These are phyloP conservation scores for Tuctoria greenei DNA, from an alignment of 176 grass and related monocot genomes.

Conservation along the genomic window DNA sequence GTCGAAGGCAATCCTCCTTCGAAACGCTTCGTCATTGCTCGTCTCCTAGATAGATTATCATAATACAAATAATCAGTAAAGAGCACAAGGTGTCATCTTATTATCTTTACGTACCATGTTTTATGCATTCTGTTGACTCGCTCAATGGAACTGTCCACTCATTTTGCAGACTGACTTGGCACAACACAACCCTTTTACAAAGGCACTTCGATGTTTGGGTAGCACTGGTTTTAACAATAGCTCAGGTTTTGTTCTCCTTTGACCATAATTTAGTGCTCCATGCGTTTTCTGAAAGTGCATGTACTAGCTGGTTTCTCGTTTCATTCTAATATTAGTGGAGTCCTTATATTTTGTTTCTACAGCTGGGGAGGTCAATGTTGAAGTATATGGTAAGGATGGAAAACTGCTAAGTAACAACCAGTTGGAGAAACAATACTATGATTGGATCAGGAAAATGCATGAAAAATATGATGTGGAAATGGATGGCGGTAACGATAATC, in stretches of 20 bases:
- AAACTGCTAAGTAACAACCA: constrained; percentile 29
- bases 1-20: no score
- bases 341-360: constrained; percentile 9
- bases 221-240: constrained; percentile 25
- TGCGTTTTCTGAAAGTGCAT: neutral
- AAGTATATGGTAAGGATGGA: constrained; percentile 30
- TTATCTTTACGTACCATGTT: no score
- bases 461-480: constrained; percentile 55
- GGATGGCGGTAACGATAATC: constrained; percentile 39
- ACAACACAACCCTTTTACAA: constrained; percentile 46
- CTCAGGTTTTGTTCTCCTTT: constrained; percentile 30
- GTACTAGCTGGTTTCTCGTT: neutral
- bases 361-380: constrained; percentile 35
- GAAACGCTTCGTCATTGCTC: no score
- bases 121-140: no score
- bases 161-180: constrained; percentile 51
- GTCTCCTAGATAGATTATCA: no score
- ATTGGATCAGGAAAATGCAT: constrained; percentile 59
- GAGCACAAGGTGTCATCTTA: no score
- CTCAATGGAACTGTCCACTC: neutral
- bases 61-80: no score
- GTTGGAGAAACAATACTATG: constrained; percentile 40
- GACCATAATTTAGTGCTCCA: neutral
- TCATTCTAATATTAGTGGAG: neutral
- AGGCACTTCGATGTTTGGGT: constrained; percentile 40